Percentiles rank a stretch among this genome's conserved stretches.
These are phyloP conservation scores for Stagonosporopsis rhizophila DNA, from an alignment of 2,329 filamentous ascomycete species.

Conservation along the genomic window DNA sequence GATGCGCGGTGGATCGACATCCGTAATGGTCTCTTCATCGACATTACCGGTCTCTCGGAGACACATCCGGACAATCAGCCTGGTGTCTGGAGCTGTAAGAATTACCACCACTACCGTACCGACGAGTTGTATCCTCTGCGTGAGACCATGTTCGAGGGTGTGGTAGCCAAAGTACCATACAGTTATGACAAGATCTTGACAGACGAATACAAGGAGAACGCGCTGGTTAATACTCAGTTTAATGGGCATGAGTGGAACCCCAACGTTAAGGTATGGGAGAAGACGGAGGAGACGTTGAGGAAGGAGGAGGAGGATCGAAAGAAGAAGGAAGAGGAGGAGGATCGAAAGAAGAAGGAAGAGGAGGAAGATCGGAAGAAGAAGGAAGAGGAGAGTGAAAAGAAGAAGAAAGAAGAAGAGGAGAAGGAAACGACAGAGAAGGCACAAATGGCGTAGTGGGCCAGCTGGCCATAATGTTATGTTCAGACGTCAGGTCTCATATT, in stretches of 20 bases:
- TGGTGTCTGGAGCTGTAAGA: slow-evolving; percentile 80
- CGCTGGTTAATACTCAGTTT: slow-evolving; percentile 67
- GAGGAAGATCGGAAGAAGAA: slow-evolving; percentile 42
- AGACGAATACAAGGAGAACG: slow-evolving; percentile 70
- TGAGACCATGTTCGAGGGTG: slow-evolving; percentile 76
- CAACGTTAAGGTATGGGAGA: slow-evolving; percentile 66
- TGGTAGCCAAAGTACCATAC: slow-evolving; percentile 73
- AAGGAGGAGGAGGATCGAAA: slow-evolving; percentile 23
- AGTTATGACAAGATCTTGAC: slow-evolving; percentile 70
- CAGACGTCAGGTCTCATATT: neutral
- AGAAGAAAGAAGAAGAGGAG: slow-evolving; percentile 4
- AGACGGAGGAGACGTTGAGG: slow-evolving; percentile 35
- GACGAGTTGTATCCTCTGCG: slow-evolving; percentile 80
- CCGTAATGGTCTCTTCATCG: slow-evolving; percentile 78
- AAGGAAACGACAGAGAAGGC: slow-evolving; percentile 22
- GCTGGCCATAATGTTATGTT: slow-evolving; percentile 20
- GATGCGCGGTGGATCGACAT: slow-evolving; percentile 85
- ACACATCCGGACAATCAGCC: slow-evolving; percentile 65
- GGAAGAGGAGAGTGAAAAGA: slow-evolving; percentile 17
- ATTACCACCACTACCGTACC: slow-evolving; percentile 74
- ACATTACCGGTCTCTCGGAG: slow-evolving; percentile 80
- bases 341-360: slow-evolving; percentile 3
- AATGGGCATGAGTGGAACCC: slow-evolving; percentile 67
- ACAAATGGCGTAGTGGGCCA: slow-evolving; percentile 29
- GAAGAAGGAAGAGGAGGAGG: slow-evolving; percentile 21